Evolutionary conservation across 805 yeast species (phyloP).

Genomic region (Cyberlindnera bimundalis): DNA sequence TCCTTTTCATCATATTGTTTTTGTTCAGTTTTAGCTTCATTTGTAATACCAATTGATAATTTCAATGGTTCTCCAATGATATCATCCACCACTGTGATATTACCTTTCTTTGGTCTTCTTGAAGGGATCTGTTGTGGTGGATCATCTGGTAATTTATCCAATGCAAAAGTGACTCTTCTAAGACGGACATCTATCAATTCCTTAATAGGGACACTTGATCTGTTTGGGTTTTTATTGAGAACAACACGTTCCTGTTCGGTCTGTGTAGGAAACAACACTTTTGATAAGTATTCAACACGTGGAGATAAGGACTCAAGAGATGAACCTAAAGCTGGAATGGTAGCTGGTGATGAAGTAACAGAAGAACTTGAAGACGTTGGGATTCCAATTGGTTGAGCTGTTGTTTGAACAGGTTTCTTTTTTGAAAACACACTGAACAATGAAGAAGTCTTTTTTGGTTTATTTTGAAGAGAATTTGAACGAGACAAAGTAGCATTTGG

Average conservation of each 20-base stretch:
- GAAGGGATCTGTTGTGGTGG: conserved; percentile 97
- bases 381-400: conserved; percentile 22
- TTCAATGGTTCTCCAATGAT: conserved; percentile 53
- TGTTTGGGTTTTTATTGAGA: conserved; percentile 43
- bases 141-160: conserved; percentile 67
- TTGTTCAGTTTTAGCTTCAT: conserved; percentile 31
- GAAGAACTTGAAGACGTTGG: conserved; percentile 11
- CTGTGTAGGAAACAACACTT: conserved; percentile 2
- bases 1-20: conserved; percentile 35
- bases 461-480: conserved; percentile 17
- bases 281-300: conserved; percentile 6
- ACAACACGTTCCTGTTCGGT: conserved; percentile 32
- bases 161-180: conserved; percentile 72
- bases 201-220: conserved; percentile 33
- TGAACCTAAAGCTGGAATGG: conserved; percentile 9
- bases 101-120: conserved; percentile 74
- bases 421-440: conserved; percentile 31
- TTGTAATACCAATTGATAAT: conserved; percentile 66
- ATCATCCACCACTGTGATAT: conserved; percentile 70
- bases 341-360: conserved; percentile 11
- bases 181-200: conserved; percentile 34
- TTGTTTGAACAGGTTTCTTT: conserved; percentile 23
- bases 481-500: conserved; percentile 10
- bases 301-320: conserved; percentile 18
- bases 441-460: conserved; percentile 26